Evolutionary conservation across 1,284 basidiomycete species (phyloP), one percentile per base, ranked within the genome.

Genomic region (Lentinus polychrous): DNA sequence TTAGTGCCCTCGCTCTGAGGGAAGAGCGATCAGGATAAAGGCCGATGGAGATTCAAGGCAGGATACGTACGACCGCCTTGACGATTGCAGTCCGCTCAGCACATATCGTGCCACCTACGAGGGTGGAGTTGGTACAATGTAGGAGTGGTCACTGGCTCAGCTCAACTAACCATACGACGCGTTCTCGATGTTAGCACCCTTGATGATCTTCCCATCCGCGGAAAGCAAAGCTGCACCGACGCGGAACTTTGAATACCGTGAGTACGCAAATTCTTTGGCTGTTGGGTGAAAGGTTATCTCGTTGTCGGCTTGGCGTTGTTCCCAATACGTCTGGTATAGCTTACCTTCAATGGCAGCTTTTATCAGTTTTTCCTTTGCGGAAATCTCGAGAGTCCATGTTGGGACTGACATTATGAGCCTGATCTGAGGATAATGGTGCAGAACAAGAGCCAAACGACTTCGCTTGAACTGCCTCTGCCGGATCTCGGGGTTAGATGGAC

Each of bases 131-230:
- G 39, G 22, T n/a, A 33, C 17, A 24, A 33, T 8, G 20, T 17
- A 35, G 10, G 23, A 32, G 20, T 22, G 34, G 15, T n/a, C 41
- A 12, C 24, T 20, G 15, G 14, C 44, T 20, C 22, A 14, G n/a
- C 33, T 14, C 3, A 39, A 8, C 65, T 46, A 18, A 87, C 93
- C 88, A 62, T 92, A 94, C 0, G 89, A 90, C 0, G 91, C 91
- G 60, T 95, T 95, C 68, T 96, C 93, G 50, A 95, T 76, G 60
- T 94, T 95, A 34, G 85, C 81, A 3, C 93, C 92, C 47, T 80
- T 86, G 52, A 93, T 76, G 35, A 94, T 78, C 11, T 72, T 67
- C 1, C 89, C 91, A 50, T 85, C 77, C 0, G 75, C 63, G 1
- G 81, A 73, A 15, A 94, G 68, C 10, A 95, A 68, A 0, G 91